Evolutionary conservation across 148 eudicot species (phyloP).

Genomic region (Suaeda aralocaspica): DNA sequence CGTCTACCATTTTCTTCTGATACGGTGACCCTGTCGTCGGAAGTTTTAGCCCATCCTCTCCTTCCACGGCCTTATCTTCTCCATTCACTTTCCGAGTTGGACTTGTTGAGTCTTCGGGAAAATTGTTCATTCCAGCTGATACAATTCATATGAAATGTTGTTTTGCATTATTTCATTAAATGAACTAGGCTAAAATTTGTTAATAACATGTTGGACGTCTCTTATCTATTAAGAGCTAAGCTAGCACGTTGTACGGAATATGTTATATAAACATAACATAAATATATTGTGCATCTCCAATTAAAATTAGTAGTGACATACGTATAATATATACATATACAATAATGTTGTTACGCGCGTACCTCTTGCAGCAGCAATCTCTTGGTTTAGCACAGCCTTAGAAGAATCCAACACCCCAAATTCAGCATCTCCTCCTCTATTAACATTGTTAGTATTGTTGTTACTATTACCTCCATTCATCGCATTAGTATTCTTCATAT

Average conservation of each 20-base stretch:
- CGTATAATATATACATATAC: too few relatives aligned
- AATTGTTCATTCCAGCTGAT: slow-evolving; percentile 36
- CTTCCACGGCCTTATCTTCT: slow-evolving; percentile 37
- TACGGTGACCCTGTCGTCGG: slow-evolving; percentile 50
- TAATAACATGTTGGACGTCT: too few relatives aligned
- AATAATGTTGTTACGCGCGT: neutral
- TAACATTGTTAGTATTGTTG: neutral
- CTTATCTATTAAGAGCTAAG: too few relatives aligned
- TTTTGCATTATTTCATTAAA: too few relatives aligned
- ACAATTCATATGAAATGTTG: neutral
- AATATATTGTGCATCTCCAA: too few relatives aligned
- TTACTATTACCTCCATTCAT: slow-evolving; percentile 26
- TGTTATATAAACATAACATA: too few relatives aligned
- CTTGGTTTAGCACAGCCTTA: slow-evolving; percentile 59
- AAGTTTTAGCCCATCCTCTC: slow-evolving; percentile 26
- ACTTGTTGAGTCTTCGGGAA: slow-evolving; percentile 42
- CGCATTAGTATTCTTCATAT: slow-evolving; percentile 34
- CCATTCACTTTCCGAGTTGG: slow-evolving; percentile 34
- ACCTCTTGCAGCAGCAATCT: slow-evolving; percentile 75
- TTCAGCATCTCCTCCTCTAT: slow-evolving; percentile 17
- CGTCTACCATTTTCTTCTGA: slow-evolving; percentile 51
- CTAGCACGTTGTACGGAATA: too few relatives aligned
- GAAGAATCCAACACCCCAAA: slow-evolving; percentile 48
- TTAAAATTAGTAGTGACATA: too few relatives aligned
- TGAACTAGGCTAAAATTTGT: too few relatives aligned